These are phyloP conservation scores for Leishmania amazonensis DNA, from an alignment of 208 protist species.

Conservation along the genomic window DNA sequence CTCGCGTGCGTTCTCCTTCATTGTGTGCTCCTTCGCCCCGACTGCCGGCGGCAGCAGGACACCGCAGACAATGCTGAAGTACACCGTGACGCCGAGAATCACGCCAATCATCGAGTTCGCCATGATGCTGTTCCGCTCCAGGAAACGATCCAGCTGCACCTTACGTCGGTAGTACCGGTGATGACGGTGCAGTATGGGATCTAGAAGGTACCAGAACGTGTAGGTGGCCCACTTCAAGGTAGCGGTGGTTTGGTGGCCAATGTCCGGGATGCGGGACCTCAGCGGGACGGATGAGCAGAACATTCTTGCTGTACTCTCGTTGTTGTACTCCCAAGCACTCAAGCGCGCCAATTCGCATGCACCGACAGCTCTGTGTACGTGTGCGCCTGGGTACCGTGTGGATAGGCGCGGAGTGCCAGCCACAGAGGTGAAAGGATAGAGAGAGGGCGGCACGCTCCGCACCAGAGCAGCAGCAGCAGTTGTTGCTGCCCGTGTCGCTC, in stretches of 20 bases:
- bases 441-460: neutral
- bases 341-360: neutral
- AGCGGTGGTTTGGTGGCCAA: conserved; percentile 52
- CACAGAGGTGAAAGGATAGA: neutral
- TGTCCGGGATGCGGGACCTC: conserved; percentile 41
- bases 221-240: conserved; percentile 76
- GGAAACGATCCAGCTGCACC: conserved; percentile 66
- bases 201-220: conserved; percentile 78
- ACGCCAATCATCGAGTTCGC: conserved; percentile 64
- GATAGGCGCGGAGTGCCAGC: neutral
- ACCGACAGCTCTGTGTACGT: neutral
- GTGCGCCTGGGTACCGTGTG: neutral
- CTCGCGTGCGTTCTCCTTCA: conserved; percentile 67
- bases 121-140: conserved; percentile 71
- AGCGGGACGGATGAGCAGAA: conserved; percentile 9
- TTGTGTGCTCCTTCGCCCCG: conserved; percentile 43
- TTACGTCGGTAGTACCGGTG: conserved; percentile 75
- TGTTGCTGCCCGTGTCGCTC: too few species aligned
- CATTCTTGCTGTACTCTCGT: neutral
- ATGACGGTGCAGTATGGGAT: conserved; percentile 72
- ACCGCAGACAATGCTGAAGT: conserved; percentile 46
- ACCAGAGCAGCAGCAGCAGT: neutral
- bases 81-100: conserved; percentile 63
- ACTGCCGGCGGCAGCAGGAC: conserved; percentile 40
- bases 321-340: neutral